Conservation (phyloP, 208 protist genomes). For the Naegleria gruberi region DNA sequence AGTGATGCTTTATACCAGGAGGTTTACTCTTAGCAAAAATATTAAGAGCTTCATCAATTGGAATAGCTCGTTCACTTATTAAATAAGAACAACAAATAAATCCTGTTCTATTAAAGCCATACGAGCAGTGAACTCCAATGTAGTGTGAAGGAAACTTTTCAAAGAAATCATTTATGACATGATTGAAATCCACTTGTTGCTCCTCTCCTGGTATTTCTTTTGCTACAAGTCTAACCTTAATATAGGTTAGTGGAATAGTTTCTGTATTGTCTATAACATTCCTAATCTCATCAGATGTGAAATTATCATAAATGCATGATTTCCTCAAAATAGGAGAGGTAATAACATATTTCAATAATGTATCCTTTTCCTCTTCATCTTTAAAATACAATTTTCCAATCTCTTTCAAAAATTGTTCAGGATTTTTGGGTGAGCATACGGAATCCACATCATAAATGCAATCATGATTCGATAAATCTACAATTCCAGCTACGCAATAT, state of each 20-base stretch:
- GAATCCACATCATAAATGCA: not conserved
- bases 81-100: slow-evolving; percentile 5
- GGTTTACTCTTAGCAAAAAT: not conserved
- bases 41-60: not conserved
- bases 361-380: not conserved
- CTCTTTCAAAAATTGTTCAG: not conserved
- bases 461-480: slow-evolving; percentile 10
- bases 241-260: not conserved
- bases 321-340: not conserved
- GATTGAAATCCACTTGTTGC: not conserved
- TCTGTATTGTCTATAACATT: not conserved
- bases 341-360: not conserved
- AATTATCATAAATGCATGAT: not conserved
- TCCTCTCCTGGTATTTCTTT: not conserved
- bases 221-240: not conserved
- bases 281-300: not conserved
- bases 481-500: not conserved
- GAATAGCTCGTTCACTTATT: not conserved
- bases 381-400: not conserved
- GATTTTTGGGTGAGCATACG: not conserved
- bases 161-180: not conserved
- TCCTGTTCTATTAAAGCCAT: slow-evolving; percentile 20
- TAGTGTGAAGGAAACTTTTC: not conserved
- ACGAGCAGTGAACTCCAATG: slow-evolving; percentile 19
- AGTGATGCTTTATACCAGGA: slow-evolving; percentile 9